These are phyloP conservation scores for Tricholoma matsutake DNA, from an alignment of 768 basidiomycete genomes.

Conservation along the genomic window DNA sequence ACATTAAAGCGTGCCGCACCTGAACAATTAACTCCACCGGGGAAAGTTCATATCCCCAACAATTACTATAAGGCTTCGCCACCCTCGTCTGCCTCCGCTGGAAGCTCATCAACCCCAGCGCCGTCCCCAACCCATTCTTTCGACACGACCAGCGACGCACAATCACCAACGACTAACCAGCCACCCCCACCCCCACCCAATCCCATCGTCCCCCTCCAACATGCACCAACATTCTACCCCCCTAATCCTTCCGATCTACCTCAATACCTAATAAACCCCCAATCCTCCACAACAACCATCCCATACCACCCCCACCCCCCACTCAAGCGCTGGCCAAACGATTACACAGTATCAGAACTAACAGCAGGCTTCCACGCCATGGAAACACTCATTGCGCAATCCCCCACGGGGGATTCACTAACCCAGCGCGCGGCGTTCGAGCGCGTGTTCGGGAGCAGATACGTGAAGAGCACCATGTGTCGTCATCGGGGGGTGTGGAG, in stretches of 20 bases:
- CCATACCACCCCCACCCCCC: conserved; percentile 61
- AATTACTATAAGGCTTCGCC: conserved; percentile 29
- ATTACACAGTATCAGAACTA: conserved; percentile 68
- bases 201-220: background rate
- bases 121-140: background rate
- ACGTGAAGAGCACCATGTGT: conserved; percentile 73
- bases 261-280: conserved; percentile 15
- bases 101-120: background rate
- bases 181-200: background rate
- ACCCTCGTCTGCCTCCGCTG: background rate
- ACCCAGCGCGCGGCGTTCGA: conserved; percentile 70
- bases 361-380: conserved; percentile 55
- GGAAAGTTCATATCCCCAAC: conserved; percentile 31
- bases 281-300: conserved; percentile 23
- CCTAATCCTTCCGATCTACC: conserved; percentile 7
- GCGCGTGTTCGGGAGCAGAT: conserved; percentile 65
- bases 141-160: background rate
- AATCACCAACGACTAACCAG: background rate
- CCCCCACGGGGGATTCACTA: conserved; percentile 37
- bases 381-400: conserved; percentile 38
- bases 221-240: conserved; percentile 1
- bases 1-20: conserved; percentile 23
- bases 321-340: conserved; percentile 74
- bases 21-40: conserved; percentile 11
- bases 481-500: conserved; percentile 69